Conservation (phyloP, 768 basidiomycete genomes). For the Botryobasidium botryosum region DNA sequence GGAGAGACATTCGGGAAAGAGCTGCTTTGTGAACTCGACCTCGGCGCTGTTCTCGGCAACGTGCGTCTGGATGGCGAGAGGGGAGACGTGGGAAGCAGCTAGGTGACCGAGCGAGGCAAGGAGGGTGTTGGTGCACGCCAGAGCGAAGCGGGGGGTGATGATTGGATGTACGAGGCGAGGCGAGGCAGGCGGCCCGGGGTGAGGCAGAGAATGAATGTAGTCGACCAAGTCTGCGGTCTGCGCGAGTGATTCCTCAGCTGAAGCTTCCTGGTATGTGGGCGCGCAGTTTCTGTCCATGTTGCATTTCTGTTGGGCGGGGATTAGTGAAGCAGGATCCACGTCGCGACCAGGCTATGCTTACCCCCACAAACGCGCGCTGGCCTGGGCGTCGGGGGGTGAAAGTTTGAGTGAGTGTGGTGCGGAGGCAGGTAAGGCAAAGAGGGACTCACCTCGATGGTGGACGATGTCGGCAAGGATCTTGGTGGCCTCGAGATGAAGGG, state of each 20-base stretch:
- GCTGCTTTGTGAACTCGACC: constrained; percentile 40
- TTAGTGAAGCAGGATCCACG: no score
- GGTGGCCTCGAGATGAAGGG: constrained; percentile 63
- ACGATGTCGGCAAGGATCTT: constrained; percentile 67
- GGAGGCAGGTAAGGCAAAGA: no score
- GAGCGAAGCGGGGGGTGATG: constrained; percentile 91
- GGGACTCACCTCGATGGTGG: constrained; percentile 31
- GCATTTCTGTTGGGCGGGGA: constrained; percentile 63
- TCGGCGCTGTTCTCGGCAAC: constrained; percentile 73
- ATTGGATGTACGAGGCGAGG: constrained; percentile 69
- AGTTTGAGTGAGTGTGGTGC: not conserved
- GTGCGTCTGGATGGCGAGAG: constrained; percentile 78
- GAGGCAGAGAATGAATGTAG: constrained; percentile 41
- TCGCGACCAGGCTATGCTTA: constrained; percentile 33
- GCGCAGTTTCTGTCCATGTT: constrained; percentile 73
- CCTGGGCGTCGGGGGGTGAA: constrained; percentile 24
- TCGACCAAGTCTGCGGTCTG: constrained; percentile 48
- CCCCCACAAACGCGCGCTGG: constrained; percentile 74
- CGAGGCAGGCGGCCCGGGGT: constrained; percentile 16
- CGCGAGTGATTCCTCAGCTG: constrained; percentile 36
- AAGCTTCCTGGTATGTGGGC: constrained; percentile 50
- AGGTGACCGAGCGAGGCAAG: constrained; percentile 44
- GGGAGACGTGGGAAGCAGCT: constrained; percentile 34
- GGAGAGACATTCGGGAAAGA: constrained; percentile 46
- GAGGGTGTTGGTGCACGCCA: constrained; percentile 65